Conservation (phyloP, 495 filamentous ascomycete genomes). For the Tuber microsphaerosporum region DNA sequence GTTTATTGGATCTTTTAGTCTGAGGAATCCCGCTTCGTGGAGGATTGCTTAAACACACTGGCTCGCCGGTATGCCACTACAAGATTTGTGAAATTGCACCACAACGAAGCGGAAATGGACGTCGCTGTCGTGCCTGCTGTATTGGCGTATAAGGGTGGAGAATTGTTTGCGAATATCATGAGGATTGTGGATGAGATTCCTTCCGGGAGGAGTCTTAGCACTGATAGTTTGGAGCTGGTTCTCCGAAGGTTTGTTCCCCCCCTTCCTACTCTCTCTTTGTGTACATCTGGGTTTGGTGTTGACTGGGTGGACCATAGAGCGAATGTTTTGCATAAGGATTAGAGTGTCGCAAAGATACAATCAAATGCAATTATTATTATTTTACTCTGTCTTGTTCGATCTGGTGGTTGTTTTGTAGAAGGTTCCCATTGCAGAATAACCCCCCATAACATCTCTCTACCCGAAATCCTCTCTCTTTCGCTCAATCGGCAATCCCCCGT, state of each 20-base stretch:
- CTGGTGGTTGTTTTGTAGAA: neutral
- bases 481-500: neutral
- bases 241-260: conserved; percentile 51
- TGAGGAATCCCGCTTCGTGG: conserved; percentile 64
- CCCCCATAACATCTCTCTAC: neutral
- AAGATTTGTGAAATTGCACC: conserved; percentile 86
- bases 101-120: conserved; percentile 91
- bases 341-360: neutral
- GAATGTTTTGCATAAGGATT: conserved; percentile 35
- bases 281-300: conserved; percentile 4
- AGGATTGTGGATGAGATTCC: conserved; percentile 82
- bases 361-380: neutral
- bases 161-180: conserved; percentile 83
- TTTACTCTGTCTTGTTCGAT: neutral
- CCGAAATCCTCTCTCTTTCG: neutral
- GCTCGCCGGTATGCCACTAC: conserved; percentile 61
- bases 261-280: neutral
- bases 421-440: neutral
- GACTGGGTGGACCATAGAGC: conserved; percentile 18
- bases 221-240: conserved; percentile 55
- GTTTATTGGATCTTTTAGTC: conserved; percentile 50
- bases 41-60: conserved; percentile 65
- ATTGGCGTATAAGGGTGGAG: conserved; percentile 78
- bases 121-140: conserved; percentile 80
- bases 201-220: conserved; percentile 54